Evolutionary conservation across 179 eudicot species (phyloP).

Genomic region (Silene coronaria): DNA sequence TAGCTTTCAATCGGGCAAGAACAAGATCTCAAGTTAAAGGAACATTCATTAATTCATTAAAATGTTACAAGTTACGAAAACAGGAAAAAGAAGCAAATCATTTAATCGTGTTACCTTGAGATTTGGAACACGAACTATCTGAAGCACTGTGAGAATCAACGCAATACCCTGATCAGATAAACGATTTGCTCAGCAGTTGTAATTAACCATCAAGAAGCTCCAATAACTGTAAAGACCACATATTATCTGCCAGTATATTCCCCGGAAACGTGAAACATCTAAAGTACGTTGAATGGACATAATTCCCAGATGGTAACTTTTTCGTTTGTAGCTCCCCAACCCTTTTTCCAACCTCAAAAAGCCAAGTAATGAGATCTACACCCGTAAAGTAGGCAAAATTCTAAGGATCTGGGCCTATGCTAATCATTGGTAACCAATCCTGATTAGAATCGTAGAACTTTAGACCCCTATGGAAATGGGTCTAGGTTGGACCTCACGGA

Average conservation of each 20-base stretch:
- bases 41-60: not conserved
- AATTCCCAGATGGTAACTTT: not conserved
- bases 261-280: not conserved
- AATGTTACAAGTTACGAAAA: too few species aligned
- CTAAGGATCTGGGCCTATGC: too few species aligned
- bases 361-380: too few species aligned
- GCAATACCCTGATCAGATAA: slow-evolving; percentile 71
- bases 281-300: not conserved
- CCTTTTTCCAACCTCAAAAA: not conserved
- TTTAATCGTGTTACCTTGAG: slow-evolving; percentile 57
- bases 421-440: too few species aligned
- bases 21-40: not conserved
- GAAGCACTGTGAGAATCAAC: slow-evolving; percentile 87
- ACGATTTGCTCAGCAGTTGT: slow-evolving; percentile 14
- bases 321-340: too few species aligned
- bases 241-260: not conserved
- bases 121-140: slow-evolving; percentile 85
- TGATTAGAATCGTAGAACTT: too few species aligned
- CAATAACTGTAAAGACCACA: slow-evolving; percentile 8
- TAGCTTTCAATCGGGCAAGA: not conserved
- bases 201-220: slow-evolving; percentile 7
- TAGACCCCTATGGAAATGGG: too few species aligned
- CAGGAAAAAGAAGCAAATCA: not conserved
- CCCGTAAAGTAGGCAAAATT: too few species aligned
- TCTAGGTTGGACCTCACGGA: too few species aligned